Evolutionary conservation across 169 alveolate genomes (phyloP).

Genomic region (Ichthyophthirius multifiliis): DNA sequence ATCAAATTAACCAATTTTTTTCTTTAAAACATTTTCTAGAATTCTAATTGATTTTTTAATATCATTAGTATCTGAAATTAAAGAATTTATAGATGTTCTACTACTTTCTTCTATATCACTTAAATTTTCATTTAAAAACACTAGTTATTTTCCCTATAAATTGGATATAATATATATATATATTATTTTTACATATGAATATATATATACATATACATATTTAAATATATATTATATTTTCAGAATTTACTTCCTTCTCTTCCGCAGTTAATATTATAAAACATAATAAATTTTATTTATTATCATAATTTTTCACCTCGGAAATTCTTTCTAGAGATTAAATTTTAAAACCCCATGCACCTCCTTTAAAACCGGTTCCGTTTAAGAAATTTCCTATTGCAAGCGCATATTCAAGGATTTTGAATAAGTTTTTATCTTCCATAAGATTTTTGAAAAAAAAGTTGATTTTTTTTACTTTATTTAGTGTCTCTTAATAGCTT

Average conservation of each 20-base stretch:
- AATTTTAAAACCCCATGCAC: neutral
- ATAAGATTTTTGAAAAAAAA: neutral
- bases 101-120: neutral
- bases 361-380: conserved; percentile 6
- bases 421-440: neutral
- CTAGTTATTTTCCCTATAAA: neutral
- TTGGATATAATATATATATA: neutral
- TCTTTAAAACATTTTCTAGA: neutral
- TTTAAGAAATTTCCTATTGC: neutral
- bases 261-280: neutral
- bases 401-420: neutral
- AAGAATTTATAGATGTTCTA: neutral
- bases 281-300: neutral
- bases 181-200: neutral
- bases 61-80: neutral
- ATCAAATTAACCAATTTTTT: neutral
- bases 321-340: neutral
- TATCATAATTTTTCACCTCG: neutral
- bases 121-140: neutral
- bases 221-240: too few relatives aligned
- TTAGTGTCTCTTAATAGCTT: neutral
- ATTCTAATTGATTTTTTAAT: neutral
- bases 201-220: too few relatives aligned
- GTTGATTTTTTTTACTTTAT: neutral
- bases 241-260: neutral